These are phyloP conservation scores for Candida michaelii DNA, from an alignment of 805 yeast species.

Conservation along the genomic window DNA sequence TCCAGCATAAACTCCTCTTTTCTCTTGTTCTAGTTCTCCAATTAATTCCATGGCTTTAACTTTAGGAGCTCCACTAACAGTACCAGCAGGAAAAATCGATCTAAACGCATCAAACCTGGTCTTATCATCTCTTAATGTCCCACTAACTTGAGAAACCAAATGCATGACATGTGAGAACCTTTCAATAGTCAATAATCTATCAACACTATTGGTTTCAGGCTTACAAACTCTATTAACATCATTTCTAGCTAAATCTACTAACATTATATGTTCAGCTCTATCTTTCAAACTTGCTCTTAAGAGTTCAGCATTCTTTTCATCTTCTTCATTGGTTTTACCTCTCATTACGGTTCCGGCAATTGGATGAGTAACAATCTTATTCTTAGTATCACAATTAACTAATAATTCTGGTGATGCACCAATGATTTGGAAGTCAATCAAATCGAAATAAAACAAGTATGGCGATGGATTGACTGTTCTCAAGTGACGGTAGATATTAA, in stretches of 20 bases:
- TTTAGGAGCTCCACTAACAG: constrained; percentile 98
- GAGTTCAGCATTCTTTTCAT: constrained; percentile 74
- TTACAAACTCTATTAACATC: constrained; percentile 94
- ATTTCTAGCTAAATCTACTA: constrained; percentile 95
- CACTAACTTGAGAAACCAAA: constrained; percentile 91
- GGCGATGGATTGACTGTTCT: constrained; percentile 98
- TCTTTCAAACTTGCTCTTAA: constrained; percentile 81
- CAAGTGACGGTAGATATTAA: constrained; percentile 91
- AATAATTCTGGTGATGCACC: constrained; percentile 97
- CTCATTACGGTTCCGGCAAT: constrained; percentile 96
- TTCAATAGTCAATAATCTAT: constrained; percentile 84
- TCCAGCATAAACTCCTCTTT: constrained; percentile 96
- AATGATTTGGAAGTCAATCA: constrained; percentile 86
- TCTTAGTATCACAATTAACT: constrained; percentile 73
- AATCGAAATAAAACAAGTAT: constrained; percentile 90
- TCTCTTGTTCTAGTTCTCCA: constrained; percentile 84
- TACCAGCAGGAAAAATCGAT: constrained; percentile 98
- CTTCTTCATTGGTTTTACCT: constrained; percentile 90
- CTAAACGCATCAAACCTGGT: constrained; percentile 96
- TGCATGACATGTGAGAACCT: constrained; percentile 97
- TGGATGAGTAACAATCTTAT: constrained; percentile 88
- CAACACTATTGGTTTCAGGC: constrained; percentile 82
- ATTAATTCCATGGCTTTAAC: constrained; percentile 95
- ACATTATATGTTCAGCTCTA: constrained; percentile 97
- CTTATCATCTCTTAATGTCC: constrained; percentile 78